Evolutionary conservation across 2,329 filamentous ascomycete species (phyloP).

Genomic region (Lecanosticta acicola): DNA sequence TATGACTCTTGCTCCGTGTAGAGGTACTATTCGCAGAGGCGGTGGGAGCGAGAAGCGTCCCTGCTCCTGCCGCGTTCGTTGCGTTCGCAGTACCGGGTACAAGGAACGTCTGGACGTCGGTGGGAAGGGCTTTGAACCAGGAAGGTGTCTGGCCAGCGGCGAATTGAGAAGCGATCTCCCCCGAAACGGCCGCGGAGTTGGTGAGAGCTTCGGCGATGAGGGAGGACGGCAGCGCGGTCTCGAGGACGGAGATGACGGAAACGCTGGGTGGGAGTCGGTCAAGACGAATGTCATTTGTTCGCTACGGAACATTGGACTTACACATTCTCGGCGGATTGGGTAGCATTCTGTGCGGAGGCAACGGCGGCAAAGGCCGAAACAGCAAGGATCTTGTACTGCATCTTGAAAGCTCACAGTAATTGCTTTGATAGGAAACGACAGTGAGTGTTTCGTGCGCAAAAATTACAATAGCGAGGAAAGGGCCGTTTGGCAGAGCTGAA

Average conservation of each 20-base stretch:
- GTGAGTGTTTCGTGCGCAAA: background rate
- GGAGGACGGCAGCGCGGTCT: slow-evolving; percentile 42
- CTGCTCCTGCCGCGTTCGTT: slow-evolving; percentile 6
- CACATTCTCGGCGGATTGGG: slow-evolving; percentile 9
- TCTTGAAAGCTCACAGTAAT: slow-evolving; percentile 7
- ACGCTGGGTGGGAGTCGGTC: slow-evolving; percentile 18
- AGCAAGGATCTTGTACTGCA: slow-evolving; percentile 26
- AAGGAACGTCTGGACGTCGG: slow-evolving; percentile 42
- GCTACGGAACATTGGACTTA: slow-evolving; percentile 4
- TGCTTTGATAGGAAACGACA: background rate
- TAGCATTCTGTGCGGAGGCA: slow-evolving; percentile 17
- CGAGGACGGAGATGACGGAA: slow-evolving; percentile 40
- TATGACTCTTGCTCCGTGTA: background rate
- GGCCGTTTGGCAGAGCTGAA: background rate
- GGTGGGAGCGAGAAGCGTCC: slow-evolving; percentile 2
- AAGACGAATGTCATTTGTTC: slow-evolving; percentile 16
- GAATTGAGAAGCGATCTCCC: slow-evolving; percentile 41
- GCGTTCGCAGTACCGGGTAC: slow-evolving; percentile 27
- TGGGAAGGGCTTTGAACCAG: slow-evolving; percentile 44
- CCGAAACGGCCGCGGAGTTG: slow-evolving; percentile 38
- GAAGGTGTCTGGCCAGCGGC: slow-evolving; percentile 38
- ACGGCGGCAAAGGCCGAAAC: slow-evolving; percentile 22
- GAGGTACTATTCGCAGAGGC: slow-evolving; percentile 3
- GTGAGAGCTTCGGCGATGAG: slow-evolving; percentile 37
- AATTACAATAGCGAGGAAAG: background rate